phyloP scores from a whole-genome alignment of 305 asterid genomes.

The Rubia balearica region DNA sequence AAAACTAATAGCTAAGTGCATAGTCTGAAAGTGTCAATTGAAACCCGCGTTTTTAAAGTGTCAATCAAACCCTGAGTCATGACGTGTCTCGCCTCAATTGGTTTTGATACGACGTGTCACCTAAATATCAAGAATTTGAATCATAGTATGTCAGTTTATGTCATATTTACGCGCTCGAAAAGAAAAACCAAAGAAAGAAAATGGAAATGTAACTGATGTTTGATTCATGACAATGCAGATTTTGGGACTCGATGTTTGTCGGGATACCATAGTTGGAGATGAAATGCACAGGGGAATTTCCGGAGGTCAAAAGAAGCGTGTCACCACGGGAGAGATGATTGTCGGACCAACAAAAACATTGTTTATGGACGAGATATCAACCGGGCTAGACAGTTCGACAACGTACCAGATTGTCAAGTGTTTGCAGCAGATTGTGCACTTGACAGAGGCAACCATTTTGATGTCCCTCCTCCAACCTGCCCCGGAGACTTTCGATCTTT shows the following conservation, averaged over 20 bases:
- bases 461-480: slow-evolving; percentile 64
- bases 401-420: slow-evolving; percentile 56
- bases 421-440: slow-evolving; percentile 44
- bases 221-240: slow-evolving; percentile 36
- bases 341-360: slow-evolving; percentile 56
- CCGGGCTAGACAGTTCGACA: slow-evolving; percentile 60
- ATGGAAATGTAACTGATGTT: background rate
- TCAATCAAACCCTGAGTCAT: too few species aligned
- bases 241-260: slow-evolving; percentile 79
- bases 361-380: slow-evolving; percentile 63
- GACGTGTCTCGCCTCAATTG: too few species aligned
- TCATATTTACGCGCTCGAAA: too few species aligned
- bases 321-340: slow-evolving; percentile 74
- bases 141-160: background rate
- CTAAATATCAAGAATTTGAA: too few species aligned
- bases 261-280: slow-evolving; percentile 82
- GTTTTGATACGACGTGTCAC: too few species aligned
- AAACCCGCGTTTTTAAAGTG: too few species aligned
- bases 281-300: slow-evolving; percentile 89
- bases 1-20: too few species aligned
- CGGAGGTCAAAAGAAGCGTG: slow-evolving; percentile 94
- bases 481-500: slow-evolving; percentile 52
- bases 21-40: too few species aligned
- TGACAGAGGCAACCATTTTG: slow-evolving; percentile 45
- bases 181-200: background rate